These are phyloP conservation scores for Nitzschia palea DNA, from an alignment of 108 stramenopile species.

Conservation along the genomic window DNA sequence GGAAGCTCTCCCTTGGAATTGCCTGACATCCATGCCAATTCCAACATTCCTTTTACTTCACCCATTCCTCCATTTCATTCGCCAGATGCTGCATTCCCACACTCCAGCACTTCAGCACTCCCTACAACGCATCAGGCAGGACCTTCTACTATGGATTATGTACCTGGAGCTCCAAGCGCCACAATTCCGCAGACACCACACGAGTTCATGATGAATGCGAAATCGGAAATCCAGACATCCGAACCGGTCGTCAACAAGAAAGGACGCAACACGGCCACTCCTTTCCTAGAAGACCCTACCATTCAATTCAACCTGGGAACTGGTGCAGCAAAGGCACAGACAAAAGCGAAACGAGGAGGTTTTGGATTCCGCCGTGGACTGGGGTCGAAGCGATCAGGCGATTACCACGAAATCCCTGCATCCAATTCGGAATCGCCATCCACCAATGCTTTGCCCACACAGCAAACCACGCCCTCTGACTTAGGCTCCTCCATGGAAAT, in stretches of 20 bases:
- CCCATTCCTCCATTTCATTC: neutral
- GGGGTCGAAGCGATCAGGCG: neutral
- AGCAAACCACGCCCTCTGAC: neutral
- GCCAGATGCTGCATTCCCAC: too few species aligned
- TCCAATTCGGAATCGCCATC: constrained; percentile 1
- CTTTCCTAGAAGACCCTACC: constrained; percentile 9
- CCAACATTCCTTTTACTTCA: constrained; percentile 1
- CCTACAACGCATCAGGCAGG: constrained; percentile 2
- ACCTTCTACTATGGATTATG: constrained; percentile 6
- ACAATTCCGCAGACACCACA: constrained; percentile 10
- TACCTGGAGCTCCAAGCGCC: constrained; percentile 26
- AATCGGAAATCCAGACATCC: constrained; percentile 7
- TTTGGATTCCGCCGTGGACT: constrained; percentile 13
- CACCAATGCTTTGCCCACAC: neutral
- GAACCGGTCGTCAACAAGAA: constrained; percentile 24
- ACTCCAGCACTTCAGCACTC: too few species aligned
- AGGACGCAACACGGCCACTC: constrained; percentile 23
- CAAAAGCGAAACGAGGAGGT: neutral
- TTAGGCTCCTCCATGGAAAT: constrained; percentile 1
- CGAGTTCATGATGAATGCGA: neutral
- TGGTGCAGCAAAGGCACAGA: neutral
- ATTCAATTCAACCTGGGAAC: neutral
- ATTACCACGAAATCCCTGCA: neutral
- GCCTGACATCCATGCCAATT: constrained; percentile 1
- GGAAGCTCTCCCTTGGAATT: neutral